Conservation (phyloP, 2,329 filamentous ascomycete genomes). For the Aspergillus novoparasiticus region DNA sequence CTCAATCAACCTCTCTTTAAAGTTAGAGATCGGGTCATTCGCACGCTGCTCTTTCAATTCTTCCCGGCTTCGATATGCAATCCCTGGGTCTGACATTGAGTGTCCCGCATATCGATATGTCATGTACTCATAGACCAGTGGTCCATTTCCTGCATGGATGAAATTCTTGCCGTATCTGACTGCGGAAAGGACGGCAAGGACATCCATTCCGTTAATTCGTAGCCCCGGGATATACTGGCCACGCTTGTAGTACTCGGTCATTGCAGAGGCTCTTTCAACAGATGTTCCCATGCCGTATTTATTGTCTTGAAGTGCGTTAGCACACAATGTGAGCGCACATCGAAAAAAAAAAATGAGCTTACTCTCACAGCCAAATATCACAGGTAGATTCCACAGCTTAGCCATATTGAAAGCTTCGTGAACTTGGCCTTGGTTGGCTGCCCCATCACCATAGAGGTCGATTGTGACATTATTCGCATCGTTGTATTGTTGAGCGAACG, state of each 20-base stretch:
- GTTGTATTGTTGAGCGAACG: constrained; percentile 92
- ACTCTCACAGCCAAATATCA: constrained; percentile 97
- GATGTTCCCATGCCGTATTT: constrained; percentile 99
- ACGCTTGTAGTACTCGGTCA: constrained; percentile 99
- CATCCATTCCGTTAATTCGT: constrained; percentile 99
- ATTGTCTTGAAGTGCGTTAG: constrained; percentile 68
- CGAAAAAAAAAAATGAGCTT: constrained; percentile 53
- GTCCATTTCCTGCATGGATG: constrained; percentile 77
- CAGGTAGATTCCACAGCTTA: constrained; percentile 92
- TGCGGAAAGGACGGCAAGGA: constrained; percentile 90
- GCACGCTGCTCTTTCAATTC: constrained; percentile 94
- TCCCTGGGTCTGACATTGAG: constrained; percentile 98
- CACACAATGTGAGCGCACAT: not conserved
- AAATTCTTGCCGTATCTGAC: constrained; percentile 89
- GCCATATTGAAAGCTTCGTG: constrained; percentile 99
- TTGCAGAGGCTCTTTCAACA: constrained; percentile 82
- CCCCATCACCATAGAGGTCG: constrained; percentile 91
- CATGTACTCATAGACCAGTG: constrained; percentile 93
- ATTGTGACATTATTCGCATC: constrained; percentile 79
- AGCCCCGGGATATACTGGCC: constrained; percentile 97
- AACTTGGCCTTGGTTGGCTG: constrained; percentile 96
- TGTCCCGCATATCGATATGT: constrained; percentile 98
- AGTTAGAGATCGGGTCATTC: constrained; percentile 91
- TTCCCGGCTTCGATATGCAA: constrained; percentile 95
- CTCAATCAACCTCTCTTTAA: constrained; percentile 93